Base-by-base conservation (phyloP, 2,329 filamentous ascomycete genomes). In the Hypoxylon sp. region DNA sequence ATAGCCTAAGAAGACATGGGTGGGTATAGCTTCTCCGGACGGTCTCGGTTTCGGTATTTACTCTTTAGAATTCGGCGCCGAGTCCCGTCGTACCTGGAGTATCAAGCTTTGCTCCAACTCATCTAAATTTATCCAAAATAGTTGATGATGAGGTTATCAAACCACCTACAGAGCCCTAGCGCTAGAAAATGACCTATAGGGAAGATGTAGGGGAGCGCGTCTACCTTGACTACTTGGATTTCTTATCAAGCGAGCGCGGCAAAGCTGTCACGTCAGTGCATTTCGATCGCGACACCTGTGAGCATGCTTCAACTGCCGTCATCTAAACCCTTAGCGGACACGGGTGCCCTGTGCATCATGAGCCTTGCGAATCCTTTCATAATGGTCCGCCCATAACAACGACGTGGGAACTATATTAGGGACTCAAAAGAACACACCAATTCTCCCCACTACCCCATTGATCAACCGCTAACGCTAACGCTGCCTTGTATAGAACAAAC, bases 381-480 rank as follows among this genome's bases (percentile, higher is more conserved):
- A 34, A 43, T 43, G 51, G 51, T 47, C 51, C 38, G 47, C 46
- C 55, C 30, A 48, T 13, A 29, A 31, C 26, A 42, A 52, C 44
- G 40, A 25, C 29, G 20, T 42, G 9, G 29, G 20, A 31, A 15
- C 37, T 43, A 41, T 44, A 34, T 31, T 45, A 46, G 23, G 44
- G 25, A 42, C 36, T 41, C 44, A 46, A 35, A 26, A 49, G 26
- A 34, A 37, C 42, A 46, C 48, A 32, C 37, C 31, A 36, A 20
- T 38, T 44, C 43, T 41, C 44, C 41, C 46, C 46, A 59, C 47
- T 41, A 47, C 49, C 40, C 57, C 47, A 48, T 36, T 46, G 48
- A 49, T 53, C 40, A n/a, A 55, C 45, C 48, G 51, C 47, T 38
- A 45, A 42, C 30, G 27, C 55, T 52, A 52, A 55, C 36, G n/a